Percentiles rank a stretch among this genome's conserved stretches.
Conservation (phyloP, 805 yeast genomes). For the Metahyphopichia silvanorum region DNA sequence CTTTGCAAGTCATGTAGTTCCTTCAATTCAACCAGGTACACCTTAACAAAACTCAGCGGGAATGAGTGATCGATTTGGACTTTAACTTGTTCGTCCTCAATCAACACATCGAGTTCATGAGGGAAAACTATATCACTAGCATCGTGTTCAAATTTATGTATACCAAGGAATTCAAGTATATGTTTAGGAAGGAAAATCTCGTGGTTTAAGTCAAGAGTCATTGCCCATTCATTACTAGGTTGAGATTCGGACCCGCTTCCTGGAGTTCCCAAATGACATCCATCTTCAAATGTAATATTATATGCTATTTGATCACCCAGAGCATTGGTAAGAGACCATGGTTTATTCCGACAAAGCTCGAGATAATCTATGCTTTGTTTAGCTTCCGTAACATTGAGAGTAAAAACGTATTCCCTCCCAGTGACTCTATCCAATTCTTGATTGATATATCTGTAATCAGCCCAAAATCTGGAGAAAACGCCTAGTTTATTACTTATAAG, state of each 20-base stretch:
- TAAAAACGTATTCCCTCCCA: slow-evolving; percentile 14
- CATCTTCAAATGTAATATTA: not conserved
- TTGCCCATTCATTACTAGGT: slow-evolving; percentile 25
- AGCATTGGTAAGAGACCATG: not conserved
- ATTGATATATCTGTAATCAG: slow-evolving; percentile 25
- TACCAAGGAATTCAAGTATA: slow-evolving; percentile 29
- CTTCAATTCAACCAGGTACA: slow-evolving; percentile 19
- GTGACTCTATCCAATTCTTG: slow-evolving; percentile 17
- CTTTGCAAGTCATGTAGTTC: slow-evolving; percentile 20
- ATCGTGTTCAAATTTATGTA: slow-evolving; percentile 6
- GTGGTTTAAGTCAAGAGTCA: slow-evolving; percentile 21
- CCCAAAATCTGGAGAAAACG: slow-evolving; percentile 34
- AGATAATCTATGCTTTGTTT: slow-evolving; percentile 1
- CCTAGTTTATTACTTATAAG: slow-evolving; percentile 22
- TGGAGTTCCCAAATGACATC: slow-evolving; percentile 1
- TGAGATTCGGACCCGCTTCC: not conserved
- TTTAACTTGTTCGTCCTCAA: slow-evolving; percentile 6
- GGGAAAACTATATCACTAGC: not conserved
- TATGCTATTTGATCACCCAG: not conserved
- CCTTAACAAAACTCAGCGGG: slow-evolving; percentile 17
- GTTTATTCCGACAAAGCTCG: not conserved
- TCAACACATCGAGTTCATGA: slow-evolving; percentile 3
- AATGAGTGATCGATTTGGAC: slow-evolving; percentile 7
- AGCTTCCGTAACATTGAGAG: slow-evolving; percentile 10
- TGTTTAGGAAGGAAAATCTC: slow-evolving; percentile 24